A percentile compares a stretch with the other conserved stretches of the same genome.
phyloP scores from a whole-genome alignment of 345 rosid genomes.

The Murraya paniculata region DNA sequence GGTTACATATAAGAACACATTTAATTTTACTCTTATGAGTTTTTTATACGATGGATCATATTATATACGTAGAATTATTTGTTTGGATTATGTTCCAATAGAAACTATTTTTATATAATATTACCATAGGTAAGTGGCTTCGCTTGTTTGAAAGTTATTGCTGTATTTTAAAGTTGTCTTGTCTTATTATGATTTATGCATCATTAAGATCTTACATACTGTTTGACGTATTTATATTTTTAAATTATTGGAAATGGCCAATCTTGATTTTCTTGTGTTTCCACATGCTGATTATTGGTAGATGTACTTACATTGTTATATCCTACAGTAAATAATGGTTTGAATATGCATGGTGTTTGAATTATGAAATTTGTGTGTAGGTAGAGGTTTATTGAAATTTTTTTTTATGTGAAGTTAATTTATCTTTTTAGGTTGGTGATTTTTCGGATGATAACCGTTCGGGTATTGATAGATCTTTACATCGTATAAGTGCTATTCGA shows the following conservation, averaged over 20 bases:
- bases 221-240: not conserved
- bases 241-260: not conserved
- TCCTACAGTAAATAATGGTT: not conserved
- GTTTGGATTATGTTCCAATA: not conserved
- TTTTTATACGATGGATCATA: not conserved
- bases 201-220: not conserved
- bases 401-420: slow-evolving; percentile 15
- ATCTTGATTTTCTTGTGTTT: not conserved
- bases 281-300: not conserved
- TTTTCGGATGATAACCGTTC: slow-evolving; percentile 96
- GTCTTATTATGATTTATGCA: not conserved
- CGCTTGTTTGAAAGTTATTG: not conserved
- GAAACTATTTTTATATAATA: not conserved
- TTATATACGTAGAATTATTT: not conserved
- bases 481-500: slow-evolving; percentile 93
- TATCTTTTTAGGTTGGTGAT: slow-evolving; percentile 70
- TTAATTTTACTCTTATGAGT: not conserved
- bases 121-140: not conserved
- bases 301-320: not conserved
- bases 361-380: not conserved
- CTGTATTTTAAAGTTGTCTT: slow-evolving; percentile 3
- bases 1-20: slow-evolving; percentile 31
- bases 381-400: slow-evolving; percentile 7
- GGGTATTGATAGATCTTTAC: slow-evolving; percentile 84
- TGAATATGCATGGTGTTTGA: not conserved